Conservation (phyloP, 164 flowering plant genomes). For the Umbellularia californica region DNA sequence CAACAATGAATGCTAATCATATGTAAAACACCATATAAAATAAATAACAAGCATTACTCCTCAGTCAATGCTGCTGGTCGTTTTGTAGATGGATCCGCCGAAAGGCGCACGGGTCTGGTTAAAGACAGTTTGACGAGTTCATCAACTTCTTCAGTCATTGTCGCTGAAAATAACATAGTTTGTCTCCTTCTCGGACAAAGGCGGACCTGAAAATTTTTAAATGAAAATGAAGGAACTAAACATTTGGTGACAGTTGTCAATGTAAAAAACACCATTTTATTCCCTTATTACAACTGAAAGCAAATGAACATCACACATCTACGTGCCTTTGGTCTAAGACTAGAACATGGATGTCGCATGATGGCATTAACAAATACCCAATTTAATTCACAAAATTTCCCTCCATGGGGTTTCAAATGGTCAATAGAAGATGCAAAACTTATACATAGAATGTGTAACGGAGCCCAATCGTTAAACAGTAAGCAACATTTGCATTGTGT, state of each 20-base stretch:
- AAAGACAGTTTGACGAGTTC: constrained; percentile 86
- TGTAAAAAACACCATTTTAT: not conserved
- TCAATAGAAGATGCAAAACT: not conserved
- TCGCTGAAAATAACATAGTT: constrained; percentile 95
- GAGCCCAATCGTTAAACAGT: not conserved
- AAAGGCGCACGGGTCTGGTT: constrained; percentile 77
- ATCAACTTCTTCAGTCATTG: constrained; percentile 92
- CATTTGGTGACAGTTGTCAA: not conserved
- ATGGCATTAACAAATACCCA: no score
- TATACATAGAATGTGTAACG: not conserved
- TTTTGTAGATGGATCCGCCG: constrained; percentile 90
- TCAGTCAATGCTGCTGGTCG: constrained; percentile 53
- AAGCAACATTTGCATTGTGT: not conserved
- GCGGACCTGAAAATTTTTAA: constrained; percentile 49
- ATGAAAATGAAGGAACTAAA: not conserved
- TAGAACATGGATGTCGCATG: not conserved
- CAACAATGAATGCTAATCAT: not conserved
- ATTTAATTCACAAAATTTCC: not conserved
- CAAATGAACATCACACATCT: not conserved
- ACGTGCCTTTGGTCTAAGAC: not conserved
- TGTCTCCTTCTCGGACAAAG: constrained; percentile 82
- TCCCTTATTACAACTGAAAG: not conserved
- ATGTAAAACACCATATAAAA: not conserved
- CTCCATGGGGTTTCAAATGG: not conserved
- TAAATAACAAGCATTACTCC: constrained; percentile 46